Conservation (phyloP, 495 filamentous ascomycete genomes). For the Cercophora newfieldiana region DNA sequence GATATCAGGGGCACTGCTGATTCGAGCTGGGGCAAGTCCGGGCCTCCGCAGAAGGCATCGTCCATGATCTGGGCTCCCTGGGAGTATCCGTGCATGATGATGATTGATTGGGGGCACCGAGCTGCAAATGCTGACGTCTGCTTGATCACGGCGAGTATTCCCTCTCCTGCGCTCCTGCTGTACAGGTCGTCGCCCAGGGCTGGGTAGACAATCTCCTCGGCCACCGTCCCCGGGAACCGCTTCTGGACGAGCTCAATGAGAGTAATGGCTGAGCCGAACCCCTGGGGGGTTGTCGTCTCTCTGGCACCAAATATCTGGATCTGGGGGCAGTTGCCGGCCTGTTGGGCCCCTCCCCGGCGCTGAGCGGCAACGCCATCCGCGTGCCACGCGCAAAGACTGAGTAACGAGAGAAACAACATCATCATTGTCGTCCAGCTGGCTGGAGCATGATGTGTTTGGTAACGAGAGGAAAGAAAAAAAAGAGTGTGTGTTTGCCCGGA, state of each 20-base stretch:
- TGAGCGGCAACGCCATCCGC: background rate
- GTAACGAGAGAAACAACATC: slow-evolving; percentile 5
- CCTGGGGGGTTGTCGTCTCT: slow-evolving; percentile 57
- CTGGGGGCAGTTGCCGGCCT: slow-evolving; percentile 38
- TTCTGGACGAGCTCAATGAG: slow-evolving; percentile 52
- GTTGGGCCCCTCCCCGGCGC: background rate
- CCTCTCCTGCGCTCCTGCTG: slow-evolving; percentile 47
- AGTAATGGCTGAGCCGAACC: slow-evolving; percentile 53
- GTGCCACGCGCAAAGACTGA: background rate
- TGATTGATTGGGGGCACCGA: slow-evolving; percentile 51
- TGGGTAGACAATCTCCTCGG: slow-evolving; percentile 60
- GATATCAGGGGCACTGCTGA: slow-evolving; percentile 47
- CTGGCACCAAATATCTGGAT: slow-evolving; percentile 63
- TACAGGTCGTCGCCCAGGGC: slow-evolving; percentile 57
- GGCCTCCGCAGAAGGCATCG: slow-evolving; percentile 60
- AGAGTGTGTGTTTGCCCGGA: background rate
- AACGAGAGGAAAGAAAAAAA: too few relatives aligned
- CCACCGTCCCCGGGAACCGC: slow-evolving; percentile 51
- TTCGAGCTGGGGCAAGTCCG: slow-evolving; percentile 51
- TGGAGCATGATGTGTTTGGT: slow-evolving; percentile 5
- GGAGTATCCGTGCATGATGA: slow-evolving; percentile 61
- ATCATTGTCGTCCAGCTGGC: background rate
- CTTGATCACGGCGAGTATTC: slow-evolving; percentile 51
- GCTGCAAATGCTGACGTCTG: slow-evolving; percentile 52
- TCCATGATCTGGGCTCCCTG: slow-evolving; percentile 64